Conservation (phyloP, 345 rosid species). For the Diplotaxis tenuifolia region DNA sequence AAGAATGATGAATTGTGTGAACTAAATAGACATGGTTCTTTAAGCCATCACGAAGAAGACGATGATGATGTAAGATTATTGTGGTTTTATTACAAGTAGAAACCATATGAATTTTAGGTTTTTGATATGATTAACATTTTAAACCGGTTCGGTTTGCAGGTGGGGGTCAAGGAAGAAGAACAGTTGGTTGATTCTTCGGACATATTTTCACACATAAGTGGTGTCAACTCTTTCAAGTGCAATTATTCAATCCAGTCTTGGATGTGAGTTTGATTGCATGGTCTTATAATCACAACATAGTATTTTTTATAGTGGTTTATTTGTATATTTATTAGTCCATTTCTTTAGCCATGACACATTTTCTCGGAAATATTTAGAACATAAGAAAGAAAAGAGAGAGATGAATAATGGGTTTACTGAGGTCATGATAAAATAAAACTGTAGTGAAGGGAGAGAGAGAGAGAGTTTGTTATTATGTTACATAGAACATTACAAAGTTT, state of each 20-base stretch:
- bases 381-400: slow-evolving; percentile 5
- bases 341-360: slow-evolving; percentile 8
- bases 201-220: slow-evolving; percentile 81
- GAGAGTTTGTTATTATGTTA: slow-evolving; percentile 15
- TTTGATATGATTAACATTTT: background rate
- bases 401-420: slow-evolving; percentile 26
- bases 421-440: slow-evolving; percentile 25
- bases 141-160: slow-evolving; percentile 36
- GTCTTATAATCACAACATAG: background rate
- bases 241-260: slow-evolving; percentile 75
- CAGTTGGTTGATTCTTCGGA: slow-evolving; percentile 81
- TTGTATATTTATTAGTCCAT: slow-evolving; percentile 31
- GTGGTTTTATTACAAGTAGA: background rate
- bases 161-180: slow-evolving; percentile 69
- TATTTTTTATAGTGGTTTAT: slow-evolving; percentile 12
- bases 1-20: slow-evolving; percentile 81
- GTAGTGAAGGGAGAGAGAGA: slow-evolving; percentile 14
- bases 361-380: slow-evolving; percentile 23
- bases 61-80: slow-evolving; percentile 56
- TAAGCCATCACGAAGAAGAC: slow-evolving; percentile 70
- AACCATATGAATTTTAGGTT: background rate
- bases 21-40: slow-evolving; percentile 45
- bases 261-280: slow-evolving; percentile 43
- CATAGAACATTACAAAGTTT: slow-evolving; percentile 31
- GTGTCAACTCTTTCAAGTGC: slow-evolving; percentile 87